Conservation (phyloP, 225 moss, liverwort and hornwort species). For the Marchantia paleacea region DNA sequence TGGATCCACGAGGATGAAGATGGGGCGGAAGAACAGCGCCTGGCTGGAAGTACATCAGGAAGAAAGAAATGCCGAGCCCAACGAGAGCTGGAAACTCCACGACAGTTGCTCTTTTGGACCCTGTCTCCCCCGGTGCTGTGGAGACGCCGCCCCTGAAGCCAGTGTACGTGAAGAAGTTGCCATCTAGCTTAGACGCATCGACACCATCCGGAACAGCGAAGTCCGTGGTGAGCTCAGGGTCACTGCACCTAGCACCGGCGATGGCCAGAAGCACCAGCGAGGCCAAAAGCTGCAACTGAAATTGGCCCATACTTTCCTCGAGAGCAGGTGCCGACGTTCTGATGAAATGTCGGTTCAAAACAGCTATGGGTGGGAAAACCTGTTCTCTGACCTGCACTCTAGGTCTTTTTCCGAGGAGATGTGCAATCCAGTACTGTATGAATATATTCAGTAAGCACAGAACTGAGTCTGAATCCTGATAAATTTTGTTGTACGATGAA, state of each 20-base stretch:
- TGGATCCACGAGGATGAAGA: conserved; percentile 9
- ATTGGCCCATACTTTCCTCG: too few species aligned
- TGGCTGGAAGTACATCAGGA: conserved; percentile 22
- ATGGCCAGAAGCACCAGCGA: not conserved
- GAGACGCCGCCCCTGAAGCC: conserved; percentile 20
- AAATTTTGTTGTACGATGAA: too few species aligned
- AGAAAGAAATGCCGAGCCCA: conserved; percentile 19
- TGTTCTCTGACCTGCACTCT: too few species aligned
- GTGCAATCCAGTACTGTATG: too few species aligned
- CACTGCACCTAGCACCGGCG: not conserved
- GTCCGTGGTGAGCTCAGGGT: conserved; percentile 23
- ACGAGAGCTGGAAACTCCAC: conserved; percentile 16
- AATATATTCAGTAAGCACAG: too few species aligned
- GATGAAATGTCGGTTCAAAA: too few species aligned
- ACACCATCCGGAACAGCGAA: conserved; percentile 24
- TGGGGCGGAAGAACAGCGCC: conserved; percentile 13
- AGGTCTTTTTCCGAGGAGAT: too few species aligned
- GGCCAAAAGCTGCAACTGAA: not conserved
- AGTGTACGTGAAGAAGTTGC: conserved; percentile 32
- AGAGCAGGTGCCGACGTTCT: too few species aligned
- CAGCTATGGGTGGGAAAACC: too few species aligned
- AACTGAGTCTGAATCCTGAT: too few species aligned
- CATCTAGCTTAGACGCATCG: conserved; percentile 12
- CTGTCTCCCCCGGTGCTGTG: not conserved
- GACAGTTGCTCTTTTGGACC: not conserved